Base-by-base conservation (phyloP, 2,329 filamentous ascomycete species). In the Paraphoma sp. region DNA sequence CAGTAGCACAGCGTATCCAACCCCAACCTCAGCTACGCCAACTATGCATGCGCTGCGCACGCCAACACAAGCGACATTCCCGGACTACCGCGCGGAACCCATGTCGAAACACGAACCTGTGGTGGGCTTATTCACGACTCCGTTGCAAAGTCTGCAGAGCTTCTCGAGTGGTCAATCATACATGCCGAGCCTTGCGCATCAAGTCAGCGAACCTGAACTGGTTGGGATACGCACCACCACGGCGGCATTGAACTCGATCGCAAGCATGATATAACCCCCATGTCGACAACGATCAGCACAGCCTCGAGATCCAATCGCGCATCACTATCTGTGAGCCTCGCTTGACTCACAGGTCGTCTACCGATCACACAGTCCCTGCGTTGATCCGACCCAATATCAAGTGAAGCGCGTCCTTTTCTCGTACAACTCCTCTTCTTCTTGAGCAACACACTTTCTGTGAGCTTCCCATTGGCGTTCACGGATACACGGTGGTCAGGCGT, bases 201-300 rank as follows among this genome's bases (percentile, higher is more conserved):
- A 69, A 48, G 67, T 75, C 31, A 73, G 68, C 16, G 72, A 76
- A 52, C 73, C 74, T 7, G 73, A 76, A 45, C 58, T 76, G 12
- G 70, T 75, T 6, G 72, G 73, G 14, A 69, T 76, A 16, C 68
- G 71, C 38, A 65, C 69, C 6, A 65, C 69, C 3, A 63, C 70
- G 2, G 63, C 70, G 7, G 64, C 70, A 31, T 62, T 76, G 10
- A 75, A 70, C 50, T 74, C 70, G 11, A 69, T 76, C 28, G 73
- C 74, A 14, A 72, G 72, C 54, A 76, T 76, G 74, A 75, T 76
- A 48, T 64, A 48, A 23, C 23, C 5, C 23, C 23, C 23, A 23
- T 23, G 23, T 23, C 23, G 23, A 23, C 2, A 23, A 14, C 33
- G 33, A 36, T 14, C 33, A 10, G 14, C 33, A 10, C 33, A 36